phyloP scores from a whole-genome alignment of 305 asterid species.

The Ilex paraguariensis region DNA sequence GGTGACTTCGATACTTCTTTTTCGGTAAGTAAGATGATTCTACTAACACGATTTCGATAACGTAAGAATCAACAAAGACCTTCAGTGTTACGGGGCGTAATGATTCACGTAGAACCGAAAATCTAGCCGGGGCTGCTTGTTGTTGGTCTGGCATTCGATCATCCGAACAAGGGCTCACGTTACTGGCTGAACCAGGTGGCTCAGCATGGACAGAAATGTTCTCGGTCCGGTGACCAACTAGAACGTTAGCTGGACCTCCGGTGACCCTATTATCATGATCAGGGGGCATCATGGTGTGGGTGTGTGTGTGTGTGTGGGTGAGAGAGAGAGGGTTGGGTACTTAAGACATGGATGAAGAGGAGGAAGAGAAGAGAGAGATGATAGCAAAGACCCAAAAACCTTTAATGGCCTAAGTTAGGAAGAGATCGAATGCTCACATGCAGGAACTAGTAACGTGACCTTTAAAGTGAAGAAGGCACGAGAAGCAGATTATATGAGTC shows the following conservation, averaged over 20 bases:
- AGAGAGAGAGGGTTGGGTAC: neutral
- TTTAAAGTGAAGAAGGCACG: constrained; percentile 42
- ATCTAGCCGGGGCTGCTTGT: constrained; percentile 19
- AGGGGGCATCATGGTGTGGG: constrained; percentile 57
- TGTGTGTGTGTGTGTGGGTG: neutral
- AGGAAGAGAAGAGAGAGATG: neutral
- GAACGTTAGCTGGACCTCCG: constrained; percentile 23
- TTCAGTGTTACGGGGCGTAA: constrained; percentile 49
- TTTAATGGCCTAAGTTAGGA: constrained; percentile 14
- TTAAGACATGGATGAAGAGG: neutral
- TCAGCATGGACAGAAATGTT: constrained; percentile 34
- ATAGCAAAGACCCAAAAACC: neutral
- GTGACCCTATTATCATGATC: constrained; percentile 43
- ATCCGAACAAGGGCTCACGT: constrained; percentile 39
- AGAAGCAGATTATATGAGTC: constrained; percentile 34
- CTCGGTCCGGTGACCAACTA: constrained; percentile 23
- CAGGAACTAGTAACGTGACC: constrained; percentile 9
- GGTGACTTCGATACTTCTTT: neutral
- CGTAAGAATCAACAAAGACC: constrained; percentile 30
- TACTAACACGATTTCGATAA: neutral
- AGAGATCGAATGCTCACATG: constrained; percentile 31
- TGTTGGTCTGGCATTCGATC: constrained; percentile 15
- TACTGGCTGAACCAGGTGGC: constrained; percentile 31
- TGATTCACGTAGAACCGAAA: constrained; percentile 47
- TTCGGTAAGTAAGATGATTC: neutral